Conservation (phyloP, 176 grass and related monocot genomes). For the Zizania latifolia region DNA sequence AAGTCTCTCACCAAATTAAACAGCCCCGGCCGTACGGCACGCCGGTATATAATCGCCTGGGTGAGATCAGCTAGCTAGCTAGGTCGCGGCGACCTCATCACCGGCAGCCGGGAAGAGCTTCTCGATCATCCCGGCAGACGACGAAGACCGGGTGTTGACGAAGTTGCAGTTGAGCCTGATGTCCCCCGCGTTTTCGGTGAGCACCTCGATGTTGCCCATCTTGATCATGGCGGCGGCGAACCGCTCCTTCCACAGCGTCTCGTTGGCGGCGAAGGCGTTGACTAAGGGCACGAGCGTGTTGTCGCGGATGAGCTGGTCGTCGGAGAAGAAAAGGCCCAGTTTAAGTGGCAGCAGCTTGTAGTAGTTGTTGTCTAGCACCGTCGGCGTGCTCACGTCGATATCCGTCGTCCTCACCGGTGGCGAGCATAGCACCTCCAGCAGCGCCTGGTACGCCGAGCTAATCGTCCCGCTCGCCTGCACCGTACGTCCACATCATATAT, state of each 20-base stretch:
- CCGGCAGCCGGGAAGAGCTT: neutral
- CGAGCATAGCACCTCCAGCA: slow-evolving; percentile 56
- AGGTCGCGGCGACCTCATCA: neutral
- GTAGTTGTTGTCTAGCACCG: slow-evolving; percentile 65
- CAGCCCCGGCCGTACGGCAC: no score
- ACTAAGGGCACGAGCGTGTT: slow-evolving; percentile 7
- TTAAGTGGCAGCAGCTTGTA: slow-evolving; percentile 50
- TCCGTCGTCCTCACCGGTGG: slow-evolving; percentile 24
- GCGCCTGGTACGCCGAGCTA: slow-evolving; percentile 47
- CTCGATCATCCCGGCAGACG: neutral
- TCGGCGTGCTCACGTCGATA: slow-evolving; percentile 56
- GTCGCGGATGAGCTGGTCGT: slow-evolving; percentile 47
- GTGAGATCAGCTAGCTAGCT: neutral
- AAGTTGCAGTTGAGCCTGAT: slow-evolving; percentile 48
- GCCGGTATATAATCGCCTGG: no score
- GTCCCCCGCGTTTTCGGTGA: slow-evolving; percentile 20
- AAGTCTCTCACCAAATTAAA: no score
- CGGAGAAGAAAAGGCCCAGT: slow-evolving; percentile 50
- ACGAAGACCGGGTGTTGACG: slow-evolving; percentile 1
- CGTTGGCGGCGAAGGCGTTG: slow-evolving; percentile 19
- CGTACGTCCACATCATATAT: neutral
- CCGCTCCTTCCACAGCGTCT: slow-evolving; percentile 34
- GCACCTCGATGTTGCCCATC: slow-evolving; percentile 40
- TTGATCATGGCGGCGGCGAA: slow-evolving; percentile 52
- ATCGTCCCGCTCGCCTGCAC: slow-evolving; percentile 13